A percentile compares a stretch with the other conserved stretches of the same genome.
phyloP scores from a whole-genome alignment of 148 eudicot genomes.

The Rhododendron griersonianum region DNA sequence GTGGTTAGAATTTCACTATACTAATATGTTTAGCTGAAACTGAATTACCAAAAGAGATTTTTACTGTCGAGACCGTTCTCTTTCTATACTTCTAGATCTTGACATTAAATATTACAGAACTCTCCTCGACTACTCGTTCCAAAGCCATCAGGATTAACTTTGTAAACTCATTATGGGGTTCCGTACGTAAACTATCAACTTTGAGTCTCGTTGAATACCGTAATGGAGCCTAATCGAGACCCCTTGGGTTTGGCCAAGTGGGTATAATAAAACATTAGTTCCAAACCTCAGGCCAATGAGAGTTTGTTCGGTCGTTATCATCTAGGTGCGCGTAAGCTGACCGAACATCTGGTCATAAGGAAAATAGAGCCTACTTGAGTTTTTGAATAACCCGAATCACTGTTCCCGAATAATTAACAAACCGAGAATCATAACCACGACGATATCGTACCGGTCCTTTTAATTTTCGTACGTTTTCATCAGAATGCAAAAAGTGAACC shows the following conservation, averaged over 20 bases:
- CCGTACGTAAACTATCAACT: not conserved
- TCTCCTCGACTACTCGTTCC: not conserved
- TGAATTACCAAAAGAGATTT: not conserved
- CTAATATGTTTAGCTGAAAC: not conserved
- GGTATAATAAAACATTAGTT: too few relatives aligned
- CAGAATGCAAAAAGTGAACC: slow-evolving; percentile 12
- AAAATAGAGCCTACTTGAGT: not conserved
- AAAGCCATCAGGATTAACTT: not conserved
- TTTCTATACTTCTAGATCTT: not conserved
- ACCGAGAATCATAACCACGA: not conserved
- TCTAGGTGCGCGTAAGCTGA: too few relatives aligned
- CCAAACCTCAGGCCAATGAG: too few relatives aligned
- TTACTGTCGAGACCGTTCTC: not conserved
- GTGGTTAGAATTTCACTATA: not conserved
- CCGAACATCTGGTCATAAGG: too few relatives aligned
- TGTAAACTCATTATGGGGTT: not conserved
- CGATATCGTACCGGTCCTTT: not conserved
- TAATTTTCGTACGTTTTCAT: not conserved
- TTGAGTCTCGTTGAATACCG: not conserved
- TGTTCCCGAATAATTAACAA: not conserved
- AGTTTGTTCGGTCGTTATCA: too few relatives aligned
- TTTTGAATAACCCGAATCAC: not conserved
- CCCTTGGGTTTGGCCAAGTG: too few relatives aligned
- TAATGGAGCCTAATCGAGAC: not conserved
- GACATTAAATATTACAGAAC: not conserved